These are phyloP conservation scores for Colletotrichum gigasporum DNA, from an alignment of 2,329 filamentous ascomycete species.

Conservation along the genomic window DNA sequence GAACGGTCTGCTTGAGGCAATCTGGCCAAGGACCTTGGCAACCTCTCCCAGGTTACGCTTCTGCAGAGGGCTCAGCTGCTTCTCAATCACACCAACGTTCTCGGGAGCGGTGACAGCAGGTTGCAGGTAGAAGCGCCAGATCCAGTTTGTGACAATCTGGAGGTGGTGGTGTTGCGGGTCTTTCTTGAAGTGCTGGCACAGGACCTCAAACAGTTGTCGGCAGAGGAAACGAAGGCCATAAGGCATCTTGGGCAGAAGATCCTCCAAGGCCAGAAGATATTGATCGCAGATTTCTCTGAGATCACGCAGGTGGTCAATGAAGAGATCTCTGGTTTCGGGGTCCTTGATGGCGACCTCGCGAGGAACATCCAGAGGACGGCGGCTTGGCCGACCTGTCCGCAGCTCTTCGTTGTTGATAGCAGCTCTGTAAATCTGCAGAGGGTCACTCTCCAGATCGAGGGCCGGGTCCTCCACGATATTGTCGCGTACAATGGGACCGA, in stretches of 20 bases:
- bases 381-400: slow-evolving; percentile 85
- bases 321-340: slow-evolving; percentile 88
- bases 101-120: slow-evolving; percentile 91
- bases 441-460: slow-evolving; percentile 94
- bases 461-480: slow-evolving; percentile 93
- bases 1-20: slow-evolving; percentile 88
- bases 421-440: slow-evolving; percentile 95
- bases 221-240: slow-evolving; percentile 92
- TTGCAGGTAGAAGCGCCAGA: slow-evolving; percentile 94
- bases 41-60: slow-evolving; percentile 93
- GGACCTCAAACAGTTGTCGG: slow-evolving; percentile 82
- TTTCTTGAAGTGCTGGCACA: slow-evolving; percentile 80
- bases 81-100: slow-evolving; percentile 91
- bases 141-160: slow-evolving; percentile 87
- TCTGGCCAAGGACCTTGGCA: slow-evolving; percentile 88
- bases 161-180: slow-evolving; percentile 82
- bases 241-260: slow-evolving; percentile 86
- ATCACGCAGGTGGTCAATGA: slow-evolving; percentile 94
- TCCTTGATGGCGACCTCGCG: slow-evolving; percentile 96
- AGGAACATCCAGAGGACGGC: slow-evolving; percentile 83
- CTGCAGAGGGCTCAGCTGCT: slow-evolving; percentile 86
- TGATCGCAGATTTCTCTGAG: slow-evolving; percentile 94
- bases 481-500: slow-evolving; percentile 86
- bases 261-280: slow-evolving; percentile 84
- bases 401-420: slow-evolving; percentile 98